Evolutionary conservation across 352 stramenopile genomes (phyloP).

Genomic region (Aphanomyces astaci): DNA sequence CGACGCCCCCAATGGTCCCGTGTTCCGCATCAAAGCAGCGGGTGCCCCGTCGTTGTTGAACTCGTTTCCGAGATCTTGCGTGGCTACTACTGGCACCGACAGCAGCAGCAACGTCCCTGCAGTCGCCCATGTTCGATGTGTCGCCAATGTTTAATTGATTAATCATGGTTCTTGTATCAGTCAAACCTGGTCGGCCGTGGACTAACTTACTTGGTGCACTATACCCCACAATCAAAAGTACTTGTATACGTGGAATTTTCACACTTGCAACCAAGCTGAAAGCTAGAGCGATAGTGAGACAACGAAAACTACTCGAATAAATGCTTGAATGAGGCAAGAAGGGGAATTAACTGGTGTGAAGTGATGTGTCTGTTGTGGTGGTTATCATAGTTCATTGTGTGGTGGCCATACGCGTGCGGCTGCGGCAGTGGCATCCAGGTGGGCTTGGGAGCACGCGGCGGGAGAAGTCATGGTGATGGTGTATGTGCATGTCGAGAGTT

Average conservation of each 20-base stretch:
- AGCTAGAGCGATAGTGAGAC: no score
- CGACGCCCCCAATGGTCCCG: not conserved
- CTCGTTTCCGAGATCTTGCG: not conserved
- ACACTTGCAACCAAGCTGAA: no score
- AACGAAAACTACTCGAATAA: no score
- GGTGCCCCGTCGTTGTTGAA: not conserved
- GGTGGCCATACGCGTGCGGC: not conserved
- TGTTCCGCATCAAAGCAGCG: not conserved
- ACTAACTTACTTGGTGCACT: no score
- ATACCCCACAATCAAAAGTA: no score
- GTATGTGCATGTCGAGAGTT: constrained; percentile 89
- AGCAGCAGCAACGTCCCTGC: not conserved
- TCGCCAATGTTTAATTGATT: constrained; percentile 3
- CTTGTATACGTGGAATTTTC: no score
- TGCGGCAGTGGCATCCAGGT: not conserved
- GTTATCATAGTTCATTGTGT: not conserved
- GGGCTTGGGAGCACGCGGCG: constrained; percentile 33
- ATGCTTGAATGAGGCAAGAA: no score
- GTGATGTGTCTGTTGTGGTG: not conserved
- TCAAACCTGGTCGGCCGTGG: no score
- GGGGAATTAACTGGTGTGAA: no score
- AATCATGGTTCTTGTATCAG: no score
- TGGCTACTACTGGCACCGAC: not conserved
- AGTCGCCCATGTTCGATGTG: not conserved
- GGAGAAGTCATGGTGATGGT: constrained; percentile 70